These are phyloP conservation scores for Biscutella auriculata DNA, from an alignment of 441 rosid genomes.

Conservation along the genomic window DNA sequence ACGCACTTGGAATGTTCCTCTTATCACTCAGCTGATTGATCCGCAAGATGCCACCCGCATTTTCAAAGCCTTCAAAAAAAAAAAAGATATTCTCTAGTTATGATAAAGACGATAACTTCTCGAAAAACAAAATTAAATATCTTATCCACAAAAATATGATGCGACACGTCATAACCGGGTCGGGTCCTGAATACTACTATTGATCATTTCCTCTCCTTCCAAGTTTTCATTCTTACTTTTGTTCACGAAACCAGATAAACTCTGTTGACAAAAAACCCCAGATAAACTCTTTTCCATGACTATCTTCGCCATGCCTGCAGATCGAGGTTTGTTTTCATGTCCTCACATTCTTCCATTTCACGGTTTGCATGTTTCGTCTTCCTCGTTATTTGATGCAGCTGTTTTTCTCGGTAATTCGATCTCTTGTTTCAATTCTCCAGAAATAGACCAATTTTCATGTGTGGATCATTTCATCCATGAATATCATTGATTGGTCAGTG, in stretches of 20 bases:
- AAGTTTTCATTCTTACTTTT: background rate
- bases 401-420: background rate
- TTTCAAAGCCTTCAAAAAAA: too few species aligned
- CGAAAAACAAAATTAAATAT: too few species aligned
- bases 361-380: background rate
- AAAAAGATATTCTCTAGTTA: too few species aligned
- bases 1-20: too few species aligned
- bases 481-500: background rate
- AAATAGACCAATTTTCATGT: too few species aligned
- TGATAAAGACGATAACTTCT: too few species aligned
- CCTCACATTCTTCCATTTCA: background rate
- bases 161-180: too few species aligned
- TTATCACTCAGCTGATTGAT: too few species aligned
- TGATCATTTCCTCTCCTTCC: background rate
- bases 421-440: background rate
- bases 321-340: slow-evolving; percentile 20
- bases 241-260: background rate
- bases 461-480: background rate
- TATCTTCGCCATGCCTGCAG: slow-evolving; percentile 17
- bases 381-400: background rate
- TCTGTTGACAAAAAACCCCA: too few species aligned
- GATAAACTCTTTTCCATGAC: background rate
- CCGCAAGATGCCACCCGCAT: too few species aligned
- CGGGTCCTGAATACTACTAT: background rate
- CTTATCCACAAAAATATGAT: too few species aligned